Evolutionary conservation across 352 stramenopile genomes (phyloP).

Genomic region (Halophytophthora polymorphica): DNA sequence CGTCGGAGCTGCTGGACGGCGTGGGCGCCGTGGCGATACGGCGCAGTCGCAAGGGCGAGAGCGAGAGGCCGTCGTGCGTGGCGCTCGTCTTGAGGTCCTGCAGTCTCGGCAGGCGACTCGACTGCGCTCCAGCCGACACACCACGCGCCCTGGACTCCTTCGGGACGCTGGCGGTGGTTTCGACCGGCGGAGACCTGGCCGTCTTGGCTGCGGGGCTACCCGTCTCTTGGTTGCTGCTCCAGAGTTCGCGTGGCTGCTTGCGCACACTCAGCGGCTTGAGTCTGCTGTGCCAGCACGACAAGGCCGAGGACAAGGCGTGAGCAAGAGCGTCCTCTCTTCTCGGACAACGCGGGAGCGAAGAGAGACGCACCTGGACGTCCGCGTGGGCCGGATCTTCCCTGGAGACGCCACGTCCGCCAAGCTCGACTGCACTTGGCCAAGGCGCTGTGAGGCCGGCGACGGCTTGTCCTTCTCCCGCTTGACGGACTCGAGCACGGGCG

Average conservation of each 20-base stretch:
- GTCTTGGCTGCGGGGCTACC: too few species aligned
- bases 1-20: conserved; percentile 15
- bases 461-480: neutral
- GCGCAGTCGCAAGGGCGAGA: conserved; percentile 33
- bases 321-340: neutral
- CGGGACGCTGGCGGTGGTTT: conserved; percentile 4
- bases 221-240: conserved; percentile 19
- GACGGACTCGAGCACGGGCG: neutral
- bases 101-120: conserved; percentile 23
- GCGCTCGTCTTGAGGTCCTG: conserved; percentile 10
- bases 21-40: conserved; percentile 44
- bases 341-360: too few species aligned
- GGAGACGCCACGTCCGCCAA: neutral
- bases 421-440: neutral
- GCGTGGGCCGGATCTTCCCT: neutral
- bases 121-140: conserved; percentile 21
- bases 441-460: too few species aligned
- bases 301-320: neutral
- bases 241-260: conserved; percentile 16
- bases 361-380: neutral
- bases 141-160: conserved; percentile 8
- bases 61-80: conserved; percentile 15
- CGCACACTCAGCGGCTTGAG: conserved; percentile 36
- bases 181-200: too few species aligned
- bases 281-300: conserved; percentile 13